Evolutionary conservation across 2,329 filamentous ascomycete species (phyloP), one percentile per base, ranked within the genome.

Genomic region (Pseudocercospora vitis): DNA sequence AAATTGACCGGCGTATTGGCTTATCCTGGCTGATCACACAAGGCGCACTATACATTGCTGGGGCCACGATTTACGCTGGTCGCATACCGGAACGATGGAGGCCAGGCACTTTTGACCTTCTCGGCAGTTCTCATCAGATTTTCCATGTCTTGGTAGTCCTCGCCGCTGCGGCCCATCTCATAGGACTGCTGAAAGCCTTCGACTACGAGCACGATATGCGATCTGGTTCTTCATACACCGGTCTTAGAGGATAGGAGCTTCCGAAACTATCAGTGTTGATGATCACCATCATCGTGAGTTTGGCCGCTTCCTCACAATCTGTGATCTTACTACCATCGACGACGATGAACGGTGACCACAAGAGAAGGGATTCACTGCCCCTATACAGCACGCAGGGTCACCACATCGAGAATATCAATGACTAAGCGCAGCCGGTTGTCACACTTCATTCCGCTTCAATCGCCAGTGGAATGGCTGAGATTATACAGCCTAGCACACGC

Each of bases 101-200:
- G 39, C 94, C 92, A 0, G 89, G 90, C 1, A 77, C 71, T 6
- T 96, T 92, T 67, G 94, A 99, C 72, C 88, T 96, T 48, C 88
- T 88, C 82, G 92, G 94, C 31, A 91, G 86, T 68, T 96, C 90
- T 16, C 94, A 99, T 72, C 94, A 99, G 74, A 87, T 99, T 60
- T 99, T 99, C 71, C 94, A 99, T 74, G 76, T 95, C 32, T 80
- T 94, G 59, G 91, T 99, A 23, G 77, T 97, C 12, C 71, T 91
- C 56, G 94, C 94, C 0, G 92, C 90, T 0, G 80, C 82, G 1
- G 82, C 87, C 19, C 94, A 99, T 76, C 76, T 97, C 55, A 85
- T 84, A 48, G 91, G 89, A 45, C 80, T 97, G 73, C 69, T 88
- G 24, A 87, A 84, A 71, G 91, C 91, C 3, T 96, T 96, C 73